Base-by-base conservation (phyloP, 192 early-diverging fungal species). In the Backusella parvicylindrica region DNA sequence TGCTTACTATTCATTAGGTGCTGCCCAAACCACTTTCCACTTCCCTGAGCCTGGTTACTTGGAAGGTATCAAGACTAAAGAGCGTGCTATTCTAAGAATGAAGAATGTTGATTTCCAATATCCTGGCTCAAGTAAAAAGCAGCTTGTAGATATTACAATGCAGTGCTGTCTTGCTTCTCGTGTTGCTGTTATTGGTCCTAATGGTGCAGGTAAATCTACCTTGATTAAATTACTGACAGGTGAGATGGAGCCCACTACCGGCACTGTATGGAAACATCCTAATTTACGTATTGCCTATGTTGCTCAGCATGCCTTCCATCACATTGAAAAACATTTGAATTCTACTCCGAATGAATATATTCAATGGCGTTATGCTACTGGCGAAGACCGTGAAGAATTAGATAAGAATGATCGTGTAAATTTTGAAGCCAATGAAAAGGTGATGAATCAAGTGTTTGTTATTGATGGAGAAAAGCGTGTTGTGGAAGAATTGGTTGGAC, bases 221-320 rank as follows among this genome's bases (percentile, higher is more conserved):
- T 85, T 80, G 87, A 86, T 86, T 41, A 91, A 92, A 83, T 82
- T 95, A 26, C 86, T 95, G 76, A 89, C 91, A 32, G 93, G 92
- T 66, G 92, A 95, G 80, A 83, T 90, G 33, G 86, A 89, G 71
- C 89, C 93, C 30, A 85, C 86, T 60, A 80, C 79, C 35, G 93
- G 93, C 76, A 84, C 84, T 60, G 93, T 95, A 60, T 92, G 90
- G 87, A 89, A 92, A 83, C 92, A 94, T 81, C 94, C 92, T 76
- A 92, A 93, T 84, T 82, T 95, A 30, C 91, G 94, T 85, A 89
- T 95, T 80, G 93, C 93, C 47, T 94, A 94, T 81, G 92, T 95
- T 66, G 92, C 92, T 49, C 94, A 95, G 80, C 92, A 95, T 79
- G 92, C 93, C 68, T 92, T 95, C 90, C 91, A 95, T 80, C 93